phyloP scores from a whole-genome alignment of 441 rosid genomes.

The Rhodomyrtus psidioides region DNA sequence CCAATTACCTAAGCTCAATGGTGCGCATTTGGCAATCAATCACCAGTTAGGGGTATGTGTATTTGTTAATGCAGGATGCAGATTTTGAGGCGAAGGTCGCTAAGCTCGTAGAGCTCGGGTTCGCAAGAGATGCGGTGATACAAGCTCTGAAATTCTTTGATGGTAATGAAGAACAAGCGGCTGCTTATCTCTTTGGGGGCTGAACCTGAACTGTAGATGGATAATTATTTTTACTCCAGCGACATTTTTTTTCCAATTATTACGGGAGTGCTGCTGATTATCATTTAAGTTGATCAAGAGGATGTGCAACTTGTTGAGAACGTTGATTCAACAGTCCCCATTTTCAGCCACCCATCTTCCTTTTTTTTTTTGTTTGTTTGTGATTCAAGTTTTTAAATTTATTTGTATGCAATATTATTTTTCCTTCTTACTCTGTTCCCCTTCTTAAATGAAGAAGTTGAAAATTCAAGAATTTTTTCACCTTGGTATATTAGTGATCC shows the following conservation, averaged over 20 bases:
- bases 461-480: background rate
- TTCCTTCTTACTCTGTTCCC: background rate
- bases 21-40: background rate
- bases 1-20: background rate
- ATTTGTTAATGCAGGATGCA: constrained; percentile 35
- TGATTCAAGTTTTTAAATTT: background rate
- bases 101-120: constrained; percentile 83
- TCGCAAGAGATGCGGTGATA: constrained; percentile 62
- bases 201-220: constrained; percentile 13
- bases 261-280: constrained; percentile 5
- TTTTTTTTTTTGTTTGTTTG: too few relatives aligned
- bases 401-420: background rate
- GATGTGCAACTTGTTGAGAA: background rate
- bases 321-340: background rate
- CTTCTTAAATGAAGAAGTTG: background rate
- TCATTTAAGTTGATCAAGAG: background rate
- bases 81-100: constrained; percentile 84
- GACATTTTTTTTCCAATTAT: background rate
- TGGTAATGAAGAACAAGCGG: constrained; percentile 97
- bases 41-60: background rate
- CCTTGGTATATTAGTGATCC: background rate
- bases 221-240: background rate
- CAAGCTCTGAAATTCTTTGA: constrained; percentile 72
- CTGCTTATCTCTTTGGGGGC: constrained; percentile 89
- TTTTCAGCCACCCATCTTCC: background rate